Conservation (phyloP, 257 asterid species). For the Solanum pimpinellifolium region DNA sequence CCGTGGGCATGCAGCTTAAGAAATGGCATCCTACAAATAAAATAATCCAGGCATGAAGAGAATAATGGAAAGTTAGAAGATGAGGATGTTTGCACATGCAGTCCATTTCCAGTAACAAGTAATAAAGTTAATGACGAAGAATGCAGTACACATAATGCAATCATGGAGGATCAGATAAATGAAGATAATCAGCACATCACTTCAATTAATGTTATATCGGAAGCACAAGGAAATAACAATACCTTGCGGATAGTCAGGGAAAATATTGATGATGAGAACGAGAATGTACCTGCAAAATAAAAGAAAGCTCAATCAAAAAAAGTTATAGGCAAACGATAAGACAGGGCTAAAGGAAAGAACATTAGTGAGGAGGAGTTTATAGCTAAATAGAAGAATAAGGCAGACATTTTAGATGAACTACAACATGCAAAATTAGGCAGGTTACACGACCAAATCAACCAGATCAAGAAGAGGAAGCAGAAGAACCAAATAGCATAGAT, state of each 20-base stretch:
- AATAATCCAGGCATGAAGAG: neutral
- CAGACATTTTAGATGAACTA: too few species aligned
- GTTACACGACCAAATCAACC: neutral
- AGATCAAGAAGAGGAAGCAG: neutral
- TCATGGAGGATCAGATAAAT: neutral
- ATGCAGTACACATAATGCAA: neutral
- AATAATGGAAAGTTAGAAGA: neutral
- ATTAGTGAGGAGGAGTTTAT: neutral
- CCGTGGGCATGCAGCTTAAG: neutral
- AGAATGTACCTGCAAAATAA: neutral
- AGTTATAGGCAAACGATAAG: rapidly evolving
- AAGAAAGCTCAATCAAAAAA: too few species aligned
- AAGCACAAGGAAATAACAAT: neutral
- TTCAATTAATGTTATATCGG: neutral
- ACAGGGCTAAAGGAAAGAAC: neutral
- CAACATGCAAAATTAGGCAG: neutral
- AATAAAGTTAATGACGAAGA: neutral
- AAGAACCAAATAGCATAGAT: too few species aligned
- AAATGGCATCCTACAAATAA: neutral
- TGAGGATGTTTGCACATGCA: too few species aligned
- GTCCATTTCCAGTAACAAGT: neutral
- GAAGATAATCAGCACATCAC: neutral
- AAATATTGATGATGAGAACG: neutral
- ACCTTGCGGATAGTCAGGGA: too few species aligned
- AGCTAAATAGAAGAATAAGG: too few species aligned